Evolutionary conservation across 164 flowering plant genomes (phyloP).

Genomic region (Magnolia changhungtana): DNA sequence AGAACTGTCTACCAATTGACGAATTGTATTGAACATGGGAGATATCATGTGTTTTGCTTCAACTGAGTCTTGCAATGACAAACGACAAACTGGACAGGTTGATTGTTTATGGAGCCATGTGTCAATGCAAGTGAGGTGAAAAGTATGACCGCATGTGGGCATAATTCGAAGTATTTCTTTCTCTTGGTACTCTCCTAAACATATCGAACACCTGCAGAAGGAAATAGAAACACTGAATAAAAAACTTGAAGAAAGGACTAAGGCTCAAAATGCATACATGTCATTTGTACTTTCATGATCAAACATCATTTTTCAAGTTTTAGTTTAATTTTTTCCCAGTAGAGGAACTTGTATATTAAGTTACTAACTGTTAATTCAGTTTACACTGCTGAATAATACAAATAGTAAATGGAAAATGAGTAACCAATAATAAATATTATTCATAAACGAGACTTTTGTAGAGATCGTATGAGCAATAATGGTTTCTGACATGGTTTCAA

Average conservation of each 20-base stretch:
- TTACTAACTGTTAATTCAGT: background rate
- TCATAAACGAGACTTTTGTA: too few relatives aligned
- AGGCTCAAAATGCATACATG: background rate
- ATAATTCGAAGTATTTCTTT: slow-evolving; percentile 61
- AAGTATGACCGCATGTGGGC: slow-evolving; percentile 74
- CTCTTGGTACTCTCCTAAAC: slow-evolving; percentile 73
- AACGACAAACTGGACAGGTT: slow-evolving; percentile 80
- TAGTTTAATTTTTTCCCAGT: background rate
- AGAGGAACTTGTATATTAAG: background rate
- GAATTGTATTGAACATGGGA: slow-evolving; percentile 14
- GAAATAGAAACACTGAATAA: background rate
- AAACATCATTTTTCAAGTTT: background rate
- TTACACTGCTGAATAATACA: too few relatives aligned
- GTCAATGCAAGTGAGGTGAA: slow-evolving; percentile 72
- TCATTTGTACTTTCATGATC: background rate
- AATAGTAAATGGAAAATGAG: too few relatives aligned
- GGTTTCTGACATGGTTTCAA: too few relatives aligned
- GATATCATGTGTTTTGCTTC: slow-evolving; percentile 25
- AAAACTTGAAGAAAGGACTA: background rate
- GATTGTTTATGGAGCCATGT: slow-evolving; percentile 67
- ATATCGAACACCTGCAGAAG: slow-evolving; percentile 56
- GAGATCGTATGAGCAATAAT: too few relatives aligned
- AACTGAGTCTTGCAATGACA: slow-evolving; percentile 46
- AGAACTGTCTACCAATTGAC: slow-evolving; percentile 23
- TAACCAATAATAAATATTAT: too few relatives aligned